Evolutionary conservation across 345 rosid species (phyloP), one percentile per base, ranked within the genome.

Genomic region (Hypericum perforatum): DNA sequence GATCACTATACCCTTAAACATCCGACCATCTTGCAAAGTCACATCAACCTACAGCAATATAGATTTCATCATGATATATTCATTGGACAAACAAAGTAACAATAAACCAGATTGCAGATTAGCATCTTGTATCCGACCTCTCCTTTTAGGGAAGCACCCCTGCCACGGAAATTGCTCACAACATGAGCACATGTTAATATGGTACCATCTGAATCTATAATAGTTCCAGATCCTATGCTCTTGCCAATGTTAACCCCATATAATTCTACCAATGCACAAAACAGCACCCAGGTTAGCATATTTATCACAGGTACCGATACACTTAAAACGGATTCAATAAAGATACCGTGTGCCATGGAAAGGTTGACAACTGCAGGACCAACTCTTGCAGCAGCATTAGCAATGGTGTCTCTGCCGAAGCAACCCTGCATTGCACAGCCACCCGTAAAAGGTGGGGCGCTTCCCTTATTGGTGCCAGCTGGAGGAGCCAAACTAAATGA

Each of bases 171-270:
- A 72, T 78, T 87, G 43, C 66, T 81, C 15, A 91, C 87, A 37
- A 78, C 87, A 64, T 87, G 98, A 60, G 96, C 96, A 66, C 98
- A 91, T 10, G 98, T 91, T 69, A 91, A 63, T 46, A 91, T 81
- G n/a, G 87, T 81, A 52, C 96, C 92, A 55, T 84, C 78, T 16
- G 79, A 68, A 62, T 91, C 82, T 37, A 87, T 85, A 45, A 91
- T 91, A 2, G 98, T 81, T 60, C 96, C 96, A 50, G 96, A 91
- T 56, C 92, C 96, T 15, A 74, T 64, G 68, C 78, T 81, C 64
- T 49, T 75, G 15, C 85, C 89, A 3, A 60, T 46, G 7, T 71
- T 7, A 43, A 84, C 61, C 63, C 94, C 91, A 73, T 67, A 61
- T 44, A 67, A 67, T 16, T 81, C 89, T 80, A 50, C 10, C 39